Evolutionary conservation across 2,329 filamentous ascomycete genomes (phyloP).

Genomic region (Epichloe hybrida): DNA sequence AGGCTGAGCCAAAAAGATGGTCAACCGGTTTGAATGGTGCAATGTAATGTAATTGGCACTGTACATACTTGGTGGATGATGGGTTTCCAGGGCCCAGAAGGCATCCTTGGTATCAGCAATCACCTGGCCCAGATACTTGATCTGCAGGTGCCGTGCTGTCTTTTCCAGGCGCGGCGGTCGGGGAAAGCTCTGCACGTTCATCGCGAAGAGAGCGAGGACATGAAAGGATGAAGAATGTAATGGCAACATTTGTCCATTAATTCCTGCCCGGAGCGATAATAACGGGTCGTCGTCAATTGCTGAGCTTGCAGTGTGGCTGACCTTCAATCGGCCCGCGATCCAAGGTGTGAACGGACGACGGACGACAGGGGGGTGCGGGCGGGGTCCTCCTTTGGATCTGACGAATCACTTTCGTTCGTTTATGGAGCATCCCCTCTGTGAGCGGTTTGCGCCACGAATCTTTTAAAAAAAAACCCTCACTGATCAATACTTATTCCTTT

Average conservation of each 20-base stretch:
- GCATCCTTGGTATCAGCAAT: constrained; percentile 45
- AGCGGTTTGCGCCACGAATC: no score
- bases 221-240: neutral
- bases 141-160: constrained; percentile 37
- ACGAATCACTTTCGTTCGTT: no score
- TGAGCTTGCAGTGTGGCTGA: neutral
- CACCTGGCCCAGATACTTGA: constrained; percentile 39
- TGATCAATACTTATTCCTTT: no score
- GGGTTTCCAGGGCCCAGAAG: constrained; percentile 50
- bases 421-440: no score
- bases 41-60: no score
- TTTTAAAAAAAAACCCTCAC: no score
- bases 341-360: no score
- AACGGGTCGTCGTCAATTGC: neutral
- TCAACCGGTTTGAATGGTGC: neutral
- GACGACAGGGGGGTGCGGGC: no score
- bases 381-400: no score
- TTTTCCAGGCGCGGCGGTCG: constrained; percentile 43
- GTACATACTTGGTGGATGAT: constrained; percentile 43
- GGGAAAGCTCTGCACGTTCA: constrained; percentile 43
- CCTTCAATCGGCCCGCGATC: no score
- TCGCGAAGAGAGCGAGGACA: neutral
- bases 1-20: constrained; percentile 26
- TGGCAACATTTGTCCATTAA: no score
- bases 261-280: neutral